Evolutionary conservation across 2,329 filamentous ascomycete genomes (phyloP), one percentile per base, ranked within the genome.

Genomic region (Ilyonectria mors-panacis): DNA sequence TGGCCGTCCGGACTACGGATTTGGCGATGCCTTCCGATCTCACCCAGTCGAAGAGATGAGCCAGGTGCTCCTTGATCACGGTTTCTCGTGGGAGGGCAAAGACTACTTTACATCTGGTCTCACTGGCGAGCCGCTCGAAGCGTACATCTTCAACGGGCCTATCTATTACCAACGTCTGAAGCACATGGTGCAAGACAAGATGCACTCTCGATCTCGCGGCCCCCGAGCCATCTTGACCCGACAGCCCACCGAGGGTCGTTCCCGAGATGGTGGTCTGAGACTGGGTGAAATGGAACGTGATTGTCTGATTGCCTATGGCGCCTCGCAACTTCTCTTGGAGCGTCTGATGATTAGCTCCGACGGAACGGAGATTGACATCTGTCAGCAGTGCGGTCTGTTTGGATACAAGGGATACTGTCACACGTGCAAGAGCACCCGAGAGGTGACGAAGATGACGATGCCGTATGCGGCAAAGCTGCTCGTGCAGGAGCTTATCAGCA

Each of bases 151-250:
- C 87, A 97, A 97, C 79, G 96, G 96, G 0, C 96, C 96, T 12
- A 99, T 99, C 82, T 99, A 97, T 85, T 99, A 99, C 85, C 96
- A 99, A 85, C 97, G 97, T 73, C 89, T 99, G 72, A 99, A 99
- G 88, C 96, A 99, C 87, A 99, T 99, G 96, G 96, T 99, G 4
- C 95, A 98, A 81, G 96, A 99, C 80, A 99, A 99, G 85, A 98
- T 99, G 96, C 96, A 99, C 83, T 95, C 94, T 35, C 94, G 96
- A 68, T 91, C 95, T 2, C 92, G 94, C 15, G 97, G 97, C 0
- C 97, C 96, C 0, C 89, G 93, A 13, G 95, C 95, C 28, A 96
- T 97, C 71, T 87, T 99, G 28, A 99, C 96, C 1, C 91, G 96
- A 10, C 96, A 99, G 80, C 96, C 96, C 0, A 99, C 95, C 0